These are phyloP conservation scores for Lophiostoma macrostomum DNA, from an alignment of 495 filamentous ascomycete species.

Conservation along the genomic window DNA sequence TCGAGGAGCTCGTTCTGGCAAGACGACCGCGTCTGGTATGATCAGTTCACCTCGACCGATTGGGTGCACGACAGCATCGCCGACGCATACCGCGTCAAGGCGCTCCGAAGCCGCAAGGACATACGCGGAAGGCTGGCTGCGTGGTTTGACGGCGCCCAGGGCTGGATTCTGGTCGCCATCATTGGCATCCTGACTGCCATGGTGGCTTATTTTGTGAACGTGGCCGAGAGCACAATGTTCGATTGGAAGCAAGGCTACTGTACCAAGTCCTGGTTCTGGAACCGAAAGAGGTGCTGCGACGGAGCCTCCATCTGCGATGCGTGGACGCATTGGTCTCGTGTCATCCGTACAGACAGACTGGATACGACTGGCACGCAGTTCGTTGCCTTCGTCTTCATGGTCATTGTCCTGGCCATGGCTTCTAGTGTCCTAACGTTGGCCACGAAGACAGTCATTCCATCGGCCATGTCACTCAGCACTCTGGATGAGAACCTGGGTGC, in stretches of 20 bases:
- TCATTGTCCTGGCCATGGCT: conserved; percentile 66
- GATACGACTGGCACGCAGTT: conserved; percentile 70
- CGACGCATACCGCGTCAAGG: conserved; percentile 84
- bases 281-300: conserved; percentile 74
- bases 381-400: conserved; percentile 64
- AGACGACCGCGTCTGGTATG: conserved; percentile 96
- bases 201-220: conserved; percentile 84
- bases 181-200: conserved; percentile 84
- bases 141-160: conserved; percentile 84
- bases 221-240: conserved; percentile 78
- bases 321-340: conserved; percentile 75
- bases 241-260: conserved; percentile 93
- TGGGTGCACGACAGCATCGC: conserved; percentile 98
- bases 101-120: conserved; percentile 76
- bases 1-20: conserved; percentile 36
- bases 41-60: conserved; percentile 97
- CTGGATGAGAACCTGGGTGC: conserved; percentile 75
- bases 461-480: conserved; percentile 77
- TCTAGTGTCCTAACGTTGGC: conserved; percentile 79
- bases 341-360: conserved; percentile 53
- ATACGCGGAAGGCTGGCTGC: conserved; percentile 72
- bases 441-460: conserved; percentile 88
- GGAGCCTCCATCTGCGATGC: conserved; percentile 57
- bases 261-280: conserved; percentile 63
- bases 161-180: conserved; percentile 89